A percentile compares a stretch with the other conserved stretches of the same genome.
phyloP scores from a whole-genome alignment of 2,329 filamentous ascomycete species.

The Aspergillus sp. region DNA sequence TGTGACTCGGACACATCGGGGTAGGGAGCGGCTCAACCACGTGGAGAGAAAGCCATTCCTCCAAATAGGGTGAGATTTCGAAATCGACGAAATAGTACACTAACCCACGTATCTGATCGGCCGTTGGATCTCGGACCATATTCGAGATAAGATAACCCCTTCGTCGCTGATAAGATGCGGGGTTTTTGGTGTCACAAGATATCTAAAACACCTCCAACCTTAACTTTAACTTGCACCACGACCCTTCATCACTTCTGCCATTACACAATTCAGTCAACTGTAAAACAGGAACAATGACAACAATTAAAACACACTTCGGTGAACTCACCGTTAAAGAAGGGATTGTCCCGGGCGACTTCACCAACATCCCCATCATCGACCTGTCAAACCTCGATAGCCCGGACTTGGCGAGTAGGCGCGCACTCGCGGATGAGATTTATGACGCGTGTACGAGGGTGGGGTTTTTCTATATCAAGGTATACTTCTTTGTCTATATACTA shows the following conservation, averaged over 20 bases:
- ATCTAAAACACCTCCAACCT: neutral
- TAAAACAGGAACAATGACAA: neutral
- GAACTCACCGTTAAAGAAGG: neutral
- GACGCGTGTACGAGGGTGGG: constrained; percentile 46
- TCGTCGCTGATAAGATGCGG: neutral
- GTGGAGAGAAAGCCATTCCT: too few species aligned
- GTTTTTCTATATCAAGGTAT: constrained; percentile 51
- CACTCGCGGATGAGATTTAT: constrained; percentile 47
- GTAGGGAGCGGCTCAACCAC: too few species aligned
- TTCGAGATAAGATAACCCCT: neutral
- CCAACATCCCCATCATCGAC: constrained; percentile 51
- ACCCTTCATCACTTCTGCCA: too few species aligned
- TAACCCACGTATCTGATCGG: too few species aligned
- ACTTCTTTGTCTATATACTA: neutral
- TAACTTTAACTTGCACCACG: neutral
- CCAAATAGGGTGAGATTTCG: too few species aligned
- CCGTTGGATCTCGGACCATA: too few species aligned
- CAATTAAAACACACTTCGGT: neutral
- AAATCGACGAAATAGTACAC: too few species aligned
- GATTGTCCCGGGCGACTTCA: constrained; percentile 18
- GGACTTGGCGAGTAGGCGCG: constrained; percentile 39
- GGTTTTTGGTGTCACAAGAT: neutral
- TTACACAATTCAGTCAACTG: too few species aligned
- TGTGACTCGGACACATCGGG: too few species aligned
- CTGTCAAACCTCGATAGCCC: constrained; percentile 46